Evolutionary conservation across 1,284 basidiomycete species (phyloP).

Genomic region (Hortiboletus rubellus): DNA sequence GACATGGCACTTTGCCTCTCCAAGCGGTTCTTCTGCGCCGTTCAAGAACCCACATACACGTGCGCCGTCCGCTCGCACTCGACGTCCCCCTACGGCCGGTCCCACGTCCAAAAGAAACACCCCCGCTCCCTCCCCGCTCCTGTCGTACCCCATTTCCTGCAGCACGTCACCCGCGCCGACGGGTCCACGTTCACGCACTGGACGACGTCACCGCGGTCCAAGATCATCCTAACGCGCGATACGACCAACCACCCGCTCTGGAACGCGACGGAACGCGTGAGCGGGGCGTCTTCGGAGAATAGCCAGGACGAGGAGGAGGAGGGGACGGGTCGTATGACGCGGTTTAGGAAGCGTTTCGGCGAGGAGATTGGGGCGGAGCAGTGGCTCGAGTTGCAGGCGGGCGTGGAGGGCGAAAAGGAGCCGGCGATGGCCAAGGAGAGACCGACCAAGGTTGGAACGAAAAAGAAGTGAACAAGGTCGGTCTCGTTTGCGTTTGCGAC

Average conservation of each 20-base stretch:
- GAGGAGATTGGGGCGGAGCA: constrained; percentile 49
- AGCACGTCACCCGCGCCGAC: constrained; percentile 79
- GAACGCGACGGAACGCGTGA: constrained; percentile 56
- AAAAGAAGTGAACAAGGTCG: constrained; percentile 25
- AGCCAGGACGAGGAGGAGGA: constrained; percentile 68
- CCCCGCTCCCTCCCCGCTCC: constrained; percentile 71
- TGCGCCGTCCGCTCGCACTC: constrained; percentile 47
- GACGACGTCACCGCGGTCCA: constrained; percentile 80
- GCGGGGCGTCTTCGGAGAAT: constrained; percentile 58
- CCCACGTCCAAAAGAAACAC: constrained; percentile 73
- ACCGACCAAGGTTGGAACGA: constrained; percentile 15
- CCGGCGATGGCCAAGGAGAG: constrained; percentile 31
- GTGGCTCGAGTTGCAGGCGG: constrained; percentile 29
- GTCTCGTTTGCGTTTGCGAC: not conserved
- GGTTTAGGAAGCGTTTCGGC: constrained; percentile 78
- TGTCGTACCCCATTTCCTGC: constrained; percentile 80
- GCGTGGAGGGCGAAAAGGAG: constrained; percentile 30
- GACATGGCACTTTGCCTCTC: constrained; percentile 12
- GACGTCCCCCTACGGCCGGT: constrained; percentile 71
- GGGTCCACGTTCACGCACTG: constrained; percentile 85
- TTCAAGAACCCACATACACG: constrained; percentile 8
- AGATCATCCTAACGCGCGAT: constrained; percentile 76
- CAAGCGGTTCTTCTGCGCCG: constrained; percentile 13
- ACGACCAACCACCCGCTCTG: constrained; percentile 84
- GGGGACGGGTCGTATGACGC: constrained; percentile 71